Evolutionary conservation across 2,329 filamentous ascomycete species (phyloP).

Genomic region (Cordyceps fumosorosea): DNA sequence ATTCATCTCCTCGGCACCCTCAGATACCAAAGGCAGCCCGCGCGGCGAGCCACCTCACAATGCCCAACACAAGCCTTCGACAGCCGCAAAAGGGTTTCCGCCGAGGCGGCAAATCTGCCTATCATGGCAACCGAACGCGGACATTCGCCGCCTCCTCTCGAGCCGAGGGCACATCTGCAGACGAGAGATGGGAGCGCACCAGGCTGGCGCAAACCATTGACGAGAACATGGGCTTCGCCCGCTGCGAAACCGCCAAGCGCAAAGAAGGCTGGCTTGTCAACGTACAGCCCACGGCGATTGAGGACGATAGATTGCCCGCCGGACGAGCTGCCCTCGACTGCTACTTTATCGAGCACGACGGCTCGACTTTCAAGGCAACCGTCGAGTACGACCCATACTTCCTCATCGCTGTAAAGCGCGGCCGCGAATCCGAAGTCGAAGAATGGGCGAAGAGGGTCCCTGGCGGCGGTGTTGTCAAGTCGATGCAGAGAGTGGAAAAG

Average conservation of each 20-base stretch:
- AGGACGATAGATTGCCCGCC: conserved; percentile 76
- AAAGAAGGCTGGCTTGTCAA: conserved; percentile 92
- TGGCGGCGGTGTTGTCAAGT: conserved; percentile 75
- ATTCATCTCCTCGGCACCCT: background rate
- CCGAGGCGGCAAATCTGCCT: conserved; percentile 61
- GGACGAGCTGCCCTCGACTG: conserved; percentile 89
- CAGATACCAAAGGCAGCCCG: conserved; percentile 1
- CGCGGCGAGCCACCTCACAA: conserved; percentile 25
- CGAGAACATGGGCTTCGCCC: conserved; percentile 87
- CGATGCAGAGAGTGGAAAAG: conserved; percentile 71
- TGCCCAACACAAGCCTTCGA: conserved; percentile 56
- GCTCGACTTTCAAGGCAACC: conserved; percentile 89
- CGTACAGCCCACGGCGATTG: conserved; percentile 80
- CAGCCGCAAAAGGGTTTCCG: conserved; percentile 60
- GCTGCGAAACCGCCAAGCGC: conserved; percentile 79
- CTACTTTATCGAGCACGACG: conserved; percentile 90
- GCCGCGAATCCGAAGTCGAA: conserved; percentile 86
- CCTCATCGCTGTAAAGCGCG: conserved; percentile 80
- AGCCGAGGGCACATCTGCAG: conserved; percentile 79
- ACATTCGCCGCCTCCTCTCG: conserved; percentile 75
- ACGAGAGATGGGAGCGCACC: conserved; percentile 86
- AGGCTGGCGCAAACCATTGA: conserved; percentile 83
- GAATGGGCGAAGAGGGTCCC: conserved; percentile 82
- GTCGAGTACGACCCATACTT: conserved; percentile 97
- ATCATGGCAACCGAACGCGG: conserved; percentile 61